Evolutionary conservation across 1,139 yeast genomes (phyloP).

Genomic region (Debaryomyces subglobosus): DNA sequence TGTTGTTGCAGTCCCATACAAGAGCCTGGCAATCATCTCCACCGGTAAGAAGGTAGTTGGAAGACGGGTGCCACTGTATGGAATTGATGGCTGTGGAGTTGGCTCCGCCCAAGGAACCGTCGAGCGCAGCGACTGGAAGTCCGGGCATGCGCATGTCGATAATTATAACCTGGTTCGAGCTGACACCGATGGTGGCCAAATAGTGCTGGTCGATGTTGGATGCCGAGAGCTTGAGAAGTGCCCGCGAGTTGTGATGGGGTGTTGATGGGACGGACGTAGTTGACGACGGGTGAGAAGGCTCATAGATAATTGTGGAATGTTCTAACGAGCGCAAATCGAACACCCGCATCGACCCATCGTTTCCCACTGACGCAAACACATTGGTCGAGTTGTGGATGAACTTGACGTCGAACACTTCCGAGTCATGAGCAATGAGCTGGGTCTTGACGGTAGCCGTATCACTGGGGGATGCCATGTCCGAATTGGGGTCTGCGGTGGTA

Average conservation of each 20-base stretch:
- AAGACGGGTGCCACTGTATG: constrained; percentile 82
- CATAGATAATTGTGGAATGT: constrained; percentile 93
- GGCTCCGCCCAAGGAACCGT: constrained; percentile 60
- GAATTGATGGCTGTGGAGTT: constrained; percentile 64
- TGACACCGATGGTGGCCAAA: constrained; percentile 75
- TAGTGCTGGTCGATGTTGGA: constrained; percentile 82
- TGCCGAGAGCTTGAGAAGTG: constrained; percentile 74
- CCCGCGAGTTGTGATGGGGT: constrained; percentile 43
- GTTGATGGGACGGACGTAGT: constrained; percentile 33
- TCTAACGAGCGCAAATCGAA: constrained; percentile 89
- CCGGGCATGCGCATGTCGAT: constrained; percentile 92
- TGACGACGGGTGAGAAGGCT: constrained; percentile 35
- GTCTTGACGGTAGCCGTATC: constrained; percentile 79
- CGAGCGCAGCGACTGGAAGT: constrained; percentile 67
- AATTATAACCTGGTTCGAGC: constrained; percentile 65
- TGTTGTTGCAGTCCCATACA: constrained; percentile 70
- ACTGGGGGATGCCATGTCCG: constrained; percentile 30
- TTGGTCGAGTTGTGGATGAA: constrained; percentile 76
- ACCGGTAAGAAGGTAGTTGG: constrained; percentile 69
- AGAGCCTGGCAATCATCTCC: constrained; percentile 92
- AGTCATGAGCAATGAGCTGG: constrained; percentile 94
- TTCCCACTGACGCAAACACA: constrained; percentile 90
- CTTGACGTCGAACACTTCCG: constrained; percentile 91
- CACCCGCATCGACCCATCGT: constrained; percentile 92
- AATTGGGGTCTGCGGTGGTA: constrained; percentile 13